These are phyloP conservation scores for Atkinsonella hypoxylon DNA, from an alignment of 2,329 filamentous ascomycete species.

Conservation along the genomic window DNA sequence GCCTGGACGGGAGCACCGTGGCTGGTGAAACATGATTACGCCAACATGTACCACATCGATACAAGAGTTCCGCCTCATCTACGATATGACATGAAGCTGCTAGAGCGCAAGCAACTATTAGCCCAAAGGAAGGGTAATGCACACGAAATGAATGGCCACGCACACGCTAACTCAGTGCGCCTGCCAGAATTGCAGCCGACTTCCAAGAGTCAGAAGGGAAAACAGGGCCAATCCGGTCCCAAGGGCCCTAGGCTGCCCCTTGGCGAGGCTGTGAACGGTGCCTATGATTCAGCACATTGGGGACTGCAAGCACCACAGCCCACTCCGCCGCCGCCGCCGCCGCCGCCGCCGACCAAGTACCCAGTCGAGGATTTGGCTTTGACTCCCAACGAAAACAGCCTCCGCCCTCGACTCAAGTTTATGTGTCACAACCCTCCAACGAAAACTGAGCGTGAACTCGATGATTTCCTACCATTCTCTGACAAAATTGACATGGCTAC, in stretches of 20 bases:
- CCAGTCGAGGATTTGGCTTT: slow-evolving; percentile 91
- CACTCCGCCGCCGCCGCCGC: slow-evolving; percentile 37
- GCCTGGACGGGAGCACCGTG: slow-evolving; percentile 94
- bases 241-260: slow-evolving; percentile 32
- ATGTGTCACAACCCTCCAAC: slow-evolving; percentile 54
- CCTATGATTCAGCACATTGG: slow-evolving; percentile 18
- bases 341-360: slow-evolving; percentile 75
- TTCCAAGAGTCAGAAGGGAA: slow-evolving; percentile 56
- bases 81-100: slow-evolving; percentile 66
- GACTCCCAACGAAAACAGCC: slow-evolving; percentile 49
- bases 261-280: slow-evolving; percentile 20
- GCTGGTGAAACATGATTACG: slow-evolving; percentile 81
- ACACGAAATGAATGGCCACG: slow-evolving; percentile 30
- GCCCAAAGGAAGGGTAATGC: slow-evolving; percentile 49
- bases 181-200: slow-evolving; percentile 65
- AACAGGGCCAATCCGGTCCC: slow-evolving; percentile 26
- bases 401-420: slow-evolving; percentile 67
- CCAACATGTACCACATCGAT: slow-evolving; percentile 72
- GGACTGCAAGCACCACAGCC: slow-evolving; percentile 17
- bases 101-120: slow-evolving; percentile 63
- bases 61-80: slow-evolving; percentile 76
- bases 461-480: slow-evolving; percentile 6
- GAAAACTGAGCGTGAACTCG: slow-evolving; percentile 27
- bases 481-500: slow-evolving; percentile 65
- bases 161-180: slow-evolving; percentile 37